Evolutionary conservation across 345 rosid species (phyloP).

Genomic region (Hypericum perforatum): DNA sequence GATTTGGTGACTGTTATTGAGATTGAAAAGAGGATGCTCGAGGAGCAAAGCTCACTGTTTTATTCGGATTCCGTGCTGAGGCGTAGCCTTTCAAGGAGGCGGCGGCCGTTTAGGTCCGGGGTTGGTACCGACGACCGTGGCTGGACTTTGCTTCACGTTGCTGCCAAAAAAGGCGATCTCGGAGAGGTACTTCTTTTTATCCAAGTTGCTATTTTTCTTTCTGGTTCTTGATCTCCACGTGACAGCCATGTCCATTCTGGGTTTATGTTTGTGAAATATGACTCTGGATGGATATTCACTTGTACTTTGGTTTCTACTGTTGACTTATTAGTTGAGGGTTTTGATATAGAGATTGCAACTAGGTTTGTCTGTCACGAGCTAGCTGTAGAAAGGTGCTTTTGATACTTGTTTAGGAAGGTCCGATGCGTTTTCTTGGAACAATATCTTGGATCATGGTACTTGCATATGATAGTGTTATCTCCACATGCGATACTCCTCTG

Average conservation of each 20-base stretch:
- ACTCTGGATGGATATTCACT: neutral
- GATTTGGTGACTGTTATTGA: neutral
- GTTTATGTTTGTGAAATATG: neutral
- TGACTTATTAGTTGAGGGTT: too few relatives aligned
- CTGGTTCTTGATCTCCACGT: neutral
- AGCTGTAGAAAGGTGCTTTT: too few relatives aligned
- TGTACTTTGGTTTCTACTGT: too few relatives aligned
- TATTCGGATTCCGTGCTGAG: conserved; percentile 23
- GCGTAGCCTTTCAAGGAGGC: conserved; percentile 49
- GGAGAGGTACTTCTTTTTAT: conserved; percentile 26
- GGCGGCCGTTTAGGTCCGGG: conserved; percentile 41
- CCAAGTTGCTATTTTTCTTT: neutral
- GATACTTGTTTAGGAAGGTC: too few relatives aligned
- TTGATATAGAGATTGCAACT: too few relatives aligned
- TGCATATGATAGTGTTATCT: too few relatives aligned
- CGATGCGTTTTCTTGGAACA: too few relatives aligned
- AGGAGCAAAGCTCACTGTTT: conserved; percentile 19
- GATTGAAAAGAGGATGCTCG: conserved; percentile 31
- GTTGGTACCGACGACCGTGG: conserved; percentile 74
- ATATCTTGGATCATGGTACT: too few relatives aligned
- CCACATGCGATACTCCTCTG: too few relatives aligned
- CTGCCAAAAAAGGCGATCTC: conserved; percentile 81
- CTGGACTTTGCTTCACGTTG: conserved; percentile 79
- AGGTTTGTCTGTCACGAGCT: too few relatives aligned
- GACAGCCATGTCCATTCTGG: neutral